Evolutionary conservation across 768 basidiomycete species (phyloP).

Genomic region (Dentipellis sp.): DNA sequence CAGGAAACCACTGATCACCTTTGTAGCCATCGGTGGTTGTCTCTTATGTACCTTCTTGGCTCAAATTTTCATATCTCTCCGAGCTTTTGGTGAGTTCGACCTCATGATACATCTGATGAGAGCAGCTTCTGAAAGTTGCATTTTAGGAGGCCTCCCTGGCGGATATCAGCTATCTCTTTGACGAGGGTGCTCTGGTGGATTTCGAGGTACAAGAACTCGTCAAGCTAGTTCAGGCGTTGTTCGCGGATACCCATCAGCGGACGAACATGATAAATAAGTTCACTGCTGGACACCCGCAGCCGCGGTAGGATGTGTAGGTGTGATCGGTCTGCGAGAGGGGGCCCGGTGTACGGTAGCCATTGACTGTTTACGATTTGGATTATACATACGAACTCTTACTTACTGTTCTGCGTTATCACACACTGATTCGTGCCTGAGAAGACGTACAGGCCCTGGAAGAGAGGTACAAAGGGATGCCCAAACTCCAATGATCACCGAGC

Average conservation of each 20-base stretch:
- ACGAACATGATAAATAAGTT: constrained; percentile 75
- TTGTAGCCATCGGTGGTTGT: constrained; percentile 64
- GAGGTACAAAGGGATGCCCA: no score
- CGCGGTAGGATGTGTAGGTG: neutral
- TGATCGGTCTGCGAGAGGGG: neutral
- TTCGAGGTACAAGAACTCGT: constrained; percentile 81
- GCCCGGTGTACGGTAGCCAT: no score
- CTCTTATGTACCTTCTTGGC: constrained; percentile 85
- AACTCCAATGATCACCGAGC: no score
- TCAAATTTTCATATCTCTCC: constrained; percentile 90
- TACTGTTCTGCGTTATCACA: no score
- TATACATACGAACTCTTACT: no score
- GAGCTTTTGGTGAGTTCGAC: constrained; percentile 68
- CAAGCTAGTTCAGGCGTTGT: constrained; percentile 74
- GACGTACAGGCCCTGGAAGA: no score
- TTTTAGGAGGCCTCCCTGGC: constrained; percentile 82
- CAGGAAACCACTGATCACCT: constrained; percentile 1
- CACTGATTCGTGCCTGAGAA: no score
- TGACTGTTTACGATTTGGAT: no score
- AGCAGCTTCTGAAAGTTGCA: neutral
- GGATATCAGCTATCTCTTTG: constrained; percentile 87
- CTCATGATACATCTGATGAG: neutral
- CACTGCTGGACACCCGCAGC: constrained; percentile 44
- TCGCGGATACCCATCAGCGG: constrained; percentile 79
- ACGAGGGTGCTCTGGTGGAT: constrained; percentile 84